Conservation (phyloP, 768 basidiomycete species). For the Panaeolus papilionaceus region DNA sequence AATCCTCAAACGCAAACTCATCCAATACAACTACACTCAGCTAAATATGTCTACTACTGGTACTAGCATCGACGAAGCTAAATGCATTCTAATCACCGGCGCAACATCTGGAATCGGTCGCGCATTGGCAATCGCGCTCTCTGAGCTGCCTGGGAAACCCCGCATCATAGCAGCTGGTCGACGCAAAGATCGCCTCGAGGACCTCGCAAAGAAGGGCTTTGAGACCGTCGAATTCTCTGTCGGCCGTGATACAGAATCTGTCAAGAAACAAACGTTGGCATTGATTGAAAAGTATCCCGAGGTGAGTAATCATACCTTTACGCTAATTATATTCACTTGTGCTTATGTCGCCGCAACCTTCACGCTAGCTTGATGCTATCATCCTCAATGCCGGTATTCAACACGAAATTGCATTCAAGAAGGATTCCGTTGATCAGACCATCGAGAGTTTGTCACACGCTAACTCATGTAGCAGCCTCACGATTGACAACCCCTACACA, state of each 20-base stretch:
- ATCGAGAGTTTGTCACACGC: conserved; percentile 22
- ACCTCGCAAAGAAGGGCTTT: conserved; percentile 48
- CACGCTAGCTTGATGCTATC: conserved; percentile 55
- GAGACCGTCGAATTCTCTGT: conserved; percentile 52
- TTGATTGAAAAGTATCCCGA: conserved; percentile 54
- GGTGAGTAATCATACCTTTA: conserved; percentile 35
- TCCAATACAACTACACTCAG: background rate
- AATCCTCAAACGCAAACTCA: background rate
- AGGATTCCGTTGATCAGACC: conserved; percentile 47
- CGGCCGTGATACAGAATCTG: conserved; percentile 38
- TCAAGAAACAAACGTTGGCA: conserved; percentile 48
- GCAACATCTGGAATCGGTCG: conserved; percentile 66
- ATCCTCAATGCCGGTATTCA: conserved; percentile 60
- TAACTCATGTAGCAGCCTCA: background rate
- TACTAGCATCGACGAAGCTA: conserved; percentile 45
- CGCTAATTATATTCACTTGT: background rate
- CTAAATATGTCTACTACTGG: conserved; percentile 33
- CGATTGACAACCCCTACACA: background rate
- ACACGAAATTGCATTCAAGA: conserved; percentile 50
- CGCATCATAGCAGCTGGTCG: conserved; percentile 58
- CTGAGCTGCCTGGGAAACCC: conserved; percentile 52
- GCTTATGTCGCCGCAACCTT: background rate
- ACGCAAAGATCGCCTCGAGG: conserved; percentile 58
- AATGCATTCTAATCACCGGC: conserved; percentile 60
- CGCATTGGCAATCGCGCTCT: conserved; percentile 56